Evolutionary conservation across 495 filamentous ascomycete species (phyloP).

Genomic region (Hyphodiscus hymeniophilus): DNA sequence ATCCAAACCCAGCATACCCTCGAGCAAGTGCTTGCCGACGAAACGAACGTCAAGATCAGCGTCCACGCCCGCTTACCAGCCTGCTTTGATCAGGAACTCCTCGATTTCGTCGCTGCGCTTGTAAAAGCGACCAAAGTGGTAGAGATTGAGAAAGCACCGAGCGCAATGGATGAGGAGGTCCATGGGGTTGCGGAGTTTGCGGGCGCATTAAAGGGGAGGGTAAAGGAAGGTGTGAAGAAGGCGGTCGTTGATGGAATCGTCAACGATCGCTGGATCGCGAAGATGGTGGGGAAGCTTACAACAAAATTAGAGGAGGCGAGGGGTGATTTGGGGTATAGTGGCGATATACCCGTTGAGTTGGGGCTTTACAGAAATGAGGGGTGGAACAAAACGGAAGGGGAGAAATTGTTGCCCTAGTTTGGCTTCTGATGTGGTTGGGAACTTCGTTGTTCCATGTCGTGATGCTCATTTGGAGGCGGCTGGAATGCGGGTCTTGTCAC

Average conservation of each 20-base stretch:
- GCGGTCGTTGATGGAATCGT: constrained; percentile 23
- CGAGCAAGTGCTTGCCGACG: constrained; percentile 25
- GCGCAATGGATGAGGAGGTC: constrained; percentile 15
- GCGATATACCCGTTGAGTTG: no score
- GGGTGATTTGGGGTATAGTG: constrained; percentile 28
- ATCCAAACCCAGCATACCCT: constrained; percentile 20
- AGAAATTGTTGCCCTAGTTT: no score
- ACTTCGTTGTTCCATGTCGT: no score
- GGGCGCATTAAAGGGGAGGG: constrained; percentile 9
- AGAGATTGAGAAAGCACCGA: constrained; percentile 25
- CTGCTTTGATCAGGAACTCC: constrained; percentile 27
- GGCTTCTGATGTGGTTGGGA: no score
- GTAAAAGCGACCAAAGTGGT: constrained; percentile 35
- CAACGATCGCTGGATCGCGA: constrained; percentile 34
- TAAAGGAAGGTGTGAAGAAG: constrained; percentile 21
- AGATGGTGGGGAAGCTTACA: constrained; percentile 30
- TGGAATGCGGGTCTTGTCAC: no score
- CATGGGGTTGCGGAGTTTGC: no score
- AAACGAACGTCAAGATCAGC: constrained; percentile 26
- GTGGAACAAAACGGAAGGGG: no score
- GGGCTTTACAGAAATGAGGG: no score
- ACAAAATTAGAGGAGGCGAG: constrained; percentile 27
- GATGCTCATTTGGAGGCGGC: no score
- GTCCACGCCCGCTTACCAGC: constrained; percentile 29
- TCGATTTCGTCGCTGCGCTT: constrained; percentile 30